Base-by-base conservation (phyloP, 2,329 filamentous ascomycete species). In the Capronia epimyces region DNA sequence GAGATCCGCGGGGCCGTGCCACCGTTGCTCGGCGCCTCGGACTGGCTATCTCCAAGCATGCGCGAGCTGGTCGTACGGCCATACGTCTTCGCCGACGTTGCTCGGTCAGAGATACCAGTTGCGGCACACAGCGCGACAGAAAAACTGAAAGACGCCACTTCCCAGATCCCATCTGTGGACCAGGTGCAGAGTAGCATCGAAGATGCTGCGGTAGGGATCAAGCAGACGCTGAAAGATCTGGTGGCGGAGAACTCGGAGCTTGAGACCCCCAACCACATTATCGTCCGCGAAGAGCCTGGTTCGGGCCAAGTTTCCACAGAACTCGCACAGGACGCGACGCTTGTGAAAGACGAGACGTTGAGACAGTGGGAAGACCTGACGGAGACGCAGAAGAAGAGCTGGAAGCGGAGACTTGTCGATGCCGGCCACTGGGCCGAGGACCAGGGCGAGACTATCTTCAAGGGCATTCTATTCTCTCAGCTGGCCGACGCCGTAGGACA, bases 351-450 rank as follows among this genome's bases (percentile, higher is more conserved):
- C 16, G 60, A 57, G 18, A 59, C 56, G n/a, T 15, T 61, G 12
- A 81, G 75, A 66, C 72, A 75, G 48, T 94, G 87, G 87, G 82
- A 89, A 50, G 80, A 89, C 52, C 69, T 95, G 39, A 73, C 74
- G 4, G 71, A 76, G 10, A 69, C 78, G 47, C 80, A 90, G 66
- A 79, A 80, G 65, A 70, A 74, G 45, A 71, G 73, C 15, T 94
- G 89, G 89, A 88, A 82, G 69, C 68, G 78, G 59, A 79, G 77
- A 63, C 74, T 94, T 29, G 73, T 74, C 49, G 75, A 83, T 48
- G 83, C 86, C 0, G 88, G 88, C 0, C 80, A 89, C 57, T 94
- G 87, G 88, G 79, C 80, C n/a, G 82, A 84, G 64, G 76, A 80
- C 31, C 86, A 91, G 74, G 86, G 87, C 2, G 87, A 91, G 71